phyloP scores from a whole-genome alignment of 371 early-diverging fungal genomes.

The Actinomortierella ambigua region DNA sequence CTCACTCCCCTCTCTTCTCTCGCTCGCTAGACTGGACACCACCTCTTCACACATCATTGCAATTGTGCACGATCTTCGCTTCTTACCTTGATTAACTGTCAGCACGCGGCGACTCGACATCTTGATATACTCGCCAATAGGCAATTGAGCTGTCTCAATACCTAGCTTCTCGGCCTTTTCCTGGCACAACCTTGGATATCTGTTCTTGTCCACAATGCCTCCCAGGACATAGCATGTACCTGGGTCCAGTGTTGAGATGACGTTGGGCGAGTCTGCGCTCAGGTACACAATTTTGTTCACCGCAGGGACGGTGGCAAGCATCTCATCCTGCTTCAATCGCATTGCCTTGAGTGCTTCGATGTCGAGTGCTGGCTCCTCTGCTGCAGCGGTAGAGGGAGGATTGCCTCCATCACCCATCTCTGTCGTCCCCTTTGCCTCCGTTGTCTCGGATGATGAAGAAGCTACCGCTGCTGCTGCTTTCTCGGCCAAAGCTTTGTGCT shows the following conservation, averaged over 20 bases:
- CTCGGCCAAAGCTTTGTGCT: slow-evolving; percentile 19
- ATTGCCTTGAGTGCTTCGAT: slow-evolving; percentile 46
- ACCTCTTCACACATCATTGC: no score
- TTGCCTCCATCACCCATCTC: no score
- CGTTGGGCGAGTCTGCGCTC: slow-evolving; percentile 87
- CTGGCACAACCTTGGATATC: slow-evolving; percentile 73
- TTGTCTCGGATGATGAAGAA: background rate
- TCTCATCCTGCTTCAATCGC: slow-evolving; percentile 36
- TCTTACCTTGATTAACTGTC: slow-evolving; percentile 89
- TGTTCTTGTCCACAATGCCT: slow-evolving; percentile 94
- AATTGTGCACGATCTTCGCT: background rate
- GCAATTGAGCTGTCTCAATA: slow-evolving; percentile 81
- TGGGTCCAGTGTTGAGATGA: slow-evolving; percentile 69
- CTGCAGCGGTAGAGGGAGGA: background rate
- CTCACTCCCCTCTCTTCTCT: no score
- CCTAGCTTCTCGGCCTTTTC: slow-evolving; percentile 78
- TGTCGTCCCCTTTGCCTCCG: background rate
- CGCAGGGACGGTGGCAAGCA: slow-evolving; percentile 46
- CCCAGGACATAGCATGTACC: slow-evolving; percentile 87
- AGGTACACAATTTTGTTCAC: slow-evolving; percentile 79
- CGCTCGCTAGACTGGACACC: no score
- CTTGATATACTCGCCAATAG: slow-evolving; percentile 83
- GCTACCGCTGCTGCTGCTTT: background rate
- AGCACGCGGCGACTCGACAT: slow-evolving; percentile 84
- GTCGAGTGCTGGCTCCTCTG: slow-evolving; percentile 22